Evolutionary conservation across 1,284 basidiomycete species (phyloP).

Genomic region (Leccinum pseudoinsigne): DNA sequence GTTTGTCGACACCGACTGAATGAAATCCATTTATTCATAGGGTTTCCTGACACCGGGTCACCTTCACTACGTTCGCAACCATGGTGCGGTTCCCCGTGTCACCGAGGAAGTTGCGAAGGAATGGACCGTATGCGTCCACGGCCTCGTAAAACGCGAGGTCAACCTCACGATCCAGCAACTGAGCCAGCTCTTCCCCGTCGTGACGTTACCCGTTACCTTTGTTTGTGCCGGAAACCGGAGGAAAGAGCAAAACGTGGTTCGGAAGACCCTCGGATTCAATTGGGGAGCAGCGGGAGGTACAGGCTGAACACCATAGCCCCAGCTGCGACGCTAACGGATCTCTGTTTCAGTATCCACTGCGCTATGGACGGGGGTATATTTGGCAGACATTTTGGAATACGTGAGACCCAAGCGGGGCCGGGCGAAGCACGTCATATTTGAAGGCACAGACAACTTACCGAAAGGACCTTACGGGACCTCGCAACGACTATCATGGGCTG

Average conservation of each 20-base stretch:
- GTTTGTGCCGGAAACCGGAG: slow-evolving; percentile 71
- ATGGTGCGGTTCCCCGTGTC: slow-evolving; percentile 62
- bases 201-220: slow-evolving; percentile 65
- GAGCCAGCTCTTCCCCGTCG: slow-evolving; percentile 46
- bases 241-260: slow-evolving; percentile 71
- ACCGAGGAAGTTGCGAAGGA: slow-evolving; percentile 37
- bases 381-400: slow-evolving; percentile 57
- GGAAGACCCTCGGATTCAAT: slow-evolving; percentile 59
- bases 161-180: slow-evolving; percentile 48
- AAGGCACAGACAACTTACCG: slow-evolving; percentile 61
- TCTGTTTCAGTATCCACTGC: slow-evolving; percentile 49
- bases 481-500: slow-evolving; percentile 50
- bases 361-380: slow-evolving; percentile 65
- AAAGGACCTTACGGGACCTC: slow-evolving; percentile 70
- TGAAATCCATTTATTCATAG: slow-evolving; percentile 13
- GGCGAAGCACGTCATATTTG: slow-evolving; percentile 61
- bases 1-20: neutral
- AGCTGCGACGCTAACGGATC: neutral
- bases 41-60: slow-evolving; percentile 66
- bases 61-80: slow-evolving; percentile 69
- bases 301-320: neutral
- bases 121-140: slow-evolving; percentile 57
- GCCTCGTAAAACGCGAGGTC: slow-evolving; percentile 45
- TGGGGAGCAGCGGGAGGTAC: slow-evolving; percentile 53
- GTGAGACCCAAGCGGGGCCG: slow-evolving; percentile 41